Evolutionary conservation across 306 rosid species (phyloP).

Genomic region (Dryas octopetala): DNA sequence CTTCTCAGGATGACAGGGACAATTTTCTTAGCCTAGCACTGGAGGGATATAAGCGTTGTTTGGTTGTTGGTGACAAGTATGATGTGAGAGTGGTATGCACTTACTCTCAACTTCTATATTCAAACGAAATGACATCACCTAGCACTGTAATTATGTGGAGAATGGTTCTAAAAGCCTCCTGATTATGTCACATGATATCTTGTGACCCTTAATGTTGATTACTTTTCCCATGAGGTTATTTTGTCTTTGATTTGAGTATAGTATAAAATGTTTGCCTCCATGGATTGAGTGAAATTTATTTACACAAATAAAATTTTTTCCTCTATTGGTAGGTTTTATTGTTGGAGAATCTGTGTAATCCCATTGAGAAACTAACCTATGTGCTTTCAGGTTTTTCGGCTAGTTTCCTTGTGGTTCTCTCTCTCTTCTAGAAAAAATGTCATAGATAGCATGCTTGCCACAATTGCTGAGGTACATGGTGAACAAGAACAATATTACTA

Average conservation of each 20-base stretch:
- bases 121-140: background rate
- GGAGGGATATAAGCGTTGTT: conserved; percentile 80
- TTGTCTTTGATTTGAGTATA: background rate
- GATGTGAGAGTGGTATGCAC: conserved; percentile 92
- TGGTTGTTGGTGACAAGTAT: conserved; percentile 82
- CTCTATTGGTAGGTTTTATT: background rate
- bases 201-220: background rate
- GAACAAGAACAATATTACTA: background rate
- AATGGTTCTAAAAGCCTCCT: background rate
- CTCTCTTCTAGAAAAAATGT: conserved; percentile 66
- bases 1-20: conserved; percentile 82
- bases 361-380: conserved; percentile 23
- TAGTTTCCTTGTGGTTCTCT: conserved; percentile 85
- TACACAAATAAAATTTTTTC: background rate
- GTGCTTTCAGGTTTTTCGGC: conserved; percentile 77
- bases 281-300: conserved; percentile 1
- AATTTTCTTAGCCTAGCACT: conserved; percentile 80
- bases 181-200: background rate
- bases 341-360: conserved; percentile 7
- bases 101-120: conserved; percentile 20
- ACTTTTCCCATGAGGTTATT: background rate
- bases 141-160: background rate
- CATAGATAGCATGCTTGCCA: conserved; percentile 64
- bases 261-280: background rate
- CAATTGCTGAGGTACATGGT: conserved; percentile 64